Percentiles rank a stretch among this genome's conserved stretches.
phyloP scores from a whole-genome alignment of 2,329 filamentous ascomycete genomes.

The Fusarium drepaniforme region DNA sequence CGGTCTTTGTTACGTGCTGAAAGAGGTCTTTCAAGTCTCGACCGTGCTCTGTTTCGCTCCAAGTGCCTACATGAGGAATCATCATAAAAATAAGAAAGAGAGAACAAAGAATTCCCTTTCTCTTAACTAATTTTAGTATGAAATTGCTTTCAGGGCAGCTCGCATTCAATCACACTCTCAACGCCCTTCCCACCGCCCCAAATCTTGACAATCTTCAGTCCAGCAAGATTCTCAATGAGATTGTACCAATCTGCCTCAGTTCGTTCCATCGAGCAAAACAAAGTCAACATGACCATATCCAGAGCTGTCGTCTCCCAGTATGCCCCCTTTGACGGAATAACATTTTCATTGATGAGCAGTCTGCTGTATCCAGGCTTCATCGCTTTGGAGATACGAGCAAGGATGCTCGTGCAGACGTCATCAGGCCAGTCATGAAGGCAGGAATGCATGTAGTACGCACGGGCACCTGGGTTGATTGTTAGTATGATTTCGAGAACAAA shows the following conservation, averaged over 20 bases:
- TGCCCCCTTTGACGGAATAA: background rate
- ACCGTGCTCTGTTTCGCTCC: background rate
- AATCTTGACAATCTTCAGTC: conserved; percentile 36
- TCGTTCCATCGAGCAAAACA: conserved; percentile 29
- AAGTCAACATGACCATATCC: background rate
- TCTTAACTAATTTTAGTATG: too few relatives aligned
- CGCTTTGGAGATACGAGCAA: background rate
- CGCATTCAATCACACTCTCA: conserved; percentile 38
- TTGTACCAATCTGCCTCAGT: conserved; percentile 32
- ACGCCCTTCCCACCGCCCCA: conserved; percentile 25
- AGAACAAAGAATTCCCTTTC: background rate
- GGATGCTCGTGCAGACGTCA: background rate
- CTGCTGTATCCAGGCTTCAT: background rate
- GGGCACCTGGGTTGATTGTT: background rate
- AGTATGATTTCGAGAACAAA: background rate
- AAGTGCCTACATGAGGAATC: background rate
- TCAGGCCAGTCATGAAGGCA: background rate
- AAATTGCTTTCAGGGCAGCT: conserved; percentile 5
- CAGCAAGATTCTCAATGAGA: conserved; percentile 22
- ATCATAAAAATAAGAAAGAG: background rate
- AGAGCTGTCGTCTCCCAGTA: background rate
- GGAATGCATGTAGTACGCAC: background rate
- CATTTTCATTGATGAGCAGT: background rate
- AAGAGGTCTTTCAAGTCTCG: too few relatives aligned
- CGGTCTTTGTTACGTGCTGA: too few relatives aligned